These are phyloP conservation scores for Trametes gibbosa DNA, from an alignment of 768 basidiomycete genomes.

Conservation along the genomic window DNA sequence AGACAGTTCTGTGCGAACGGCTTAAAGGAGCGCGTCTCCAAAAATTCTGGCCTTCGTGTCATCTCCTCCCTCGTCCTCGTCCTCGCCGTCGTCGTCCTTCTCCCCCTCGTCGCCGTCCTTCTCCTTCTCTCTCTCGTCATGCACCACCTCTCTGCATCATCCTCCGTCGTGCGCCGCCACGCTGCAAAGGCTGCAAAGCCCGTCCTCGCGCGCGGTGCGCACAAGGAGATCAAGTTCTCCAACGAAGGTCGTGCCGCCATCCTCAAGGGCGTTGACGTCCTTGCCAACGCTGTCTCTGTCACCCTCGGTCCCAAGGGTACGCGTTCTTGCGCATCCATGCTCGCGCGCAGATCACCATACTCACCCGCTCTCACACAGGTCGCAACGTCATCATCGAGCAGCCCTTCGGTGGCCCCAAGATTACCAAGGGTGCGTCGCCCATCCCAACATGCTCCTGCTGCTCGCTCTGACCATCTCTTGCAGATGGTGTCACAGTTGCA, in stretches of 20 bases:
- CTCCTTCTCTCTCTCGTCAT: slow-evolving; percentile 36
- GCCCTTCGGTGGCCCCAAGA: slow-evolving; percentile 86
- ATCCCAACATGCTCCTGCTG: background rate
- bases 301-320: slow-evolving; percentile 95
- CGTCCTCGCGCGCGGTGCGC: slow-evolving; percentile 63
- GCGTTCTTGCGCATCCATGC: slow-evolving; percentile 13
- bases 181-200: slow-evolving; percentile 57
- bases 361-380: slow-evolving; percentile 43
- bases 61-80: slow-evolving; percentile 18
- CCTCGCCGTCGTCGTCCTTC: background rate
- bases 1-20: slow-evolving; percentile 33
- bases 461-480: background rate
- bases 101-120: slow-evolving; percentile 18
- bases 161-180: slow-evolving; percentile 65
- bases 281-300: slow-evolving; percentile 95
- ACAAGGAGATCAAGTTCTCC: slow-evolving; percentile 97
- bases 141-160: slow-evolving; percentile 74
- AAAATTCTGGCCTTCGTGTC: slow-evolving; percentile 10
- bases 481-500: slow-evolving; percentile 97
- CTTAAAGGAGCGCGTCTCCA: slow-evolving; percentile 21
- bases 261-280: slow-evolving; percentile 92
- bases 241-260: slow-evolving; percentile 94
- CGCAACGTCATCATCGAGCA: slow-evolving; percentile 99
- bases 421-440: slow-evolving; percentile 78
- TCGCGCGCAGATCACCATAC: background rate